Evolutionary conservation across 306 rosid species (phyloP).

Genomic region (Prunus padus): DNA sequence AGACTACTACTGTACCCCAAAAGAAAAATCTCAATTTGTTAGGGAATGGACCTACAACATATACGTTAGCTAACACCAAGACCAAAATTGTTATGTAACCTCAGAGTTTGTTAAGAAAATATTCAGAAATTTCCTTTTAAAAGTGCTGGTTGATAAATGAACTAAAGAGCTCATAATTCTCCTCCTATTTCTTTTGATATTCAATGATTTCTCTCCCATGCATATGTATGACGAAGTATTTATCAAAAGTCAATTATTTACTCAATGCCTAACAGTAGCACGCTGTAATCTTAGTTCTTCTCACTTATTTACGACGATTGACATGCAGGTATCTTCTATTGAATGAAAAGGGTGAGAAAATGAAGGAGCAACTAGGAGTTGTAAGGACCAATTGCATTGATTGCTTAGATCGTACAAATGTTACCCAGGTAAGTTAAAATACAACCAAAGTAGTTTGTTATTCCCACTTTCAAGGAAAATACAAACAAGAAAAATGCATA

Average conservation of each 20-base stretch:
- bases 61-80: no score
- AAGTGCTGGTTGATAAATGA: neutral
- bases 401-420: constrained; percentile 98
- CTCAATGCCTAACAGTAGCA: neutral
- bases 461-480: no score
- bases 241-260: neutral
- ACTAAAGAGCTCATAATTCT: neutral
- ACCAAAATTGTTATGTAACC: neutral
- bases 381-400: constrained; percentile 93
- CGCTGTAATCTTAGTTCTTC: neutral
- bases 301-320: constrained; percentile 18
- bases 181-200: neutral
- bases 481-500: neutral
- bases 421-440: constrained; percentile 78
- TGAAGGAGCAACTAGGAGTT: constrained; percentile 96
- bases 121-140: neutral
- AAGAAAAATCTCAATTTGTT: no score
- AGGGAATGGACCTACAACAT: no score
- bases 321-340: constrained; percentile 72
- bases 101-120: neutral
- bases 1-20: no score
- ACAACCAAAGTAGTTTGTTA: no score
- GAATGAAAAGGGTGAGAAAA: constrained; percentile 86
- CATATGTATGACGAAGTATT: neutral
- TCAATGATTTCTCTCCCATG: neutral